Evolutionary conservation across 768 basidiomycete genomes (phyloP), one percentile per base, ranked within the genome.

Genomic region (Boletus bicolor): DNA sequence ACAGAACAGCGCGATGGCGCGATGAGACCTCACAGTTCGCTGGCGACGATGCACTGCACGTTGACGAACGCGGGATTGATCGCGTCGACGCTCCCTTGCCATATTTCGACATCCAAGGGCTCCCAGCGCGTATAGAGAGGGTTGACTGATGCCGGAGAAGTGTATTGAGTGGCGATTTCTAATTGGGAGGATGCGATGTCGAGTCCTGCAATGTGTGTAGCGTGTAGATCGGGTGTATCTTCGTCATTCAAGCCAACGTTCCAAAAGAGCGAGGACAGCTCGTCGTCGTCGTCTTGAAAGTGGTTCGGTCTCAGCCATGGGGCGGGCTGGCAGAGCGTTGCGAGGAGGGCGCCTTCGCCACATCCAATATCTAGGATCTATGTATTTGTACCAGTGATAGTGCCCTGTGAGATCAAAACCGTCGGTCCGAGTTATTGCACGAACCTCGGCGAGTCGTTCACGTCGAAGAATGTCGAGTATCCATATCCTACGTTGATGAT

Each of bases 301-400:
- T 34, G 41, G 30, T 50, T 43, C 26, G 73, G 70, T n/a, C 75
- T 38, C 26, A 86, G 79, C 82, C 87, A 88, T 1, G 86, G 84
- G 1, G 91, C 83, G 0, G 92, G 87, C 64, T 89, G 85, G 59
- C 82, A 82, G 11, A 95, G 82, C 10, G 84, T 79, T 0, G 76
- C 68, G 14, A 94, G 80, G 8, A 94, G 77, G 38, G 84, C 76
- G 21, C 92, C 92, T 70, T 90, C 84, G 39, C 92, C 92, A 62
- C 92, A 95, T 5, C 92, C 92, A 28, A 92, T 75, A 63, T 95
- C 92, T 46, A 93, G 74, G 7, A 93, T 77, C 90, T 92, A 55
- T 21, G 26, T 11, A 24, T 30, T 49, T 28, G 49, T 44, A 44
- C 58, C 49, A 47, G 44, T 49, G 35, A 32, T 57, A 30, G 28